Base-by-base conservation (phyloP, 2,329 filamentous ascomycete species). In the Nemania sp. region DNA sequence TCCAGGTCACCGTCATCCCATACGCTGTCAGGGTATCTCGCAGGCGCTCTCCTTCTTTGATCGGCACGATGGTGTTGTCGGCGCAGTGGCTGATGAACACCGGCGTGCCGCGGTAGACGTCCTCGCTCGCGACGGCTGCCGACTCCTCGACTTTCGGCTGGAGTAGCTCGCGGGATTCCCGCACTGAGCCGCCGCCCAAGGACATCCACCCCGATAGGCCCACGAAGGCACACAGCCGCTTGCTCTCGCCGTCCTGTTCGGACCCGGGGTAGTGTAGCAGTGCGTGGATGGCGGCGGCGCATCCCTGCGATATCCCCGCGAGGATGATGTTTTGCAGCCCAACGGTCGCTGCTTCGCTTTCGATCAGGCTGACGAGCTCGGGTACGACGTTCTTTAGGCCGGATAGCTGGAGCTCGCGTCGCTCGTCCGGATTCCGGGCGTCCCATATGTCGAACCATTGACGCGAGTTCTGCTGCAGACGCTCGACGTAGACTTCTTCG, bases 381-480 rank as follows among this genome's bases (percentile, higher is more conserved):
- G 56, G 43, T 0, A 78, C 72, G 56, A 73, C 76, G 6, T 79
- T 75, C 37, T 64, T 67, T 7, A 84, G 67, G 0, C 80, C 80
- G 0, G 69, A 64, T 1, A 68, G 65, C 65, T 82, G 79, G 2
- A 79, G 60, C 2, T 80, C 76, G 53, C 81, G 78, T 6, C 71
- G 67, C 20, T 77, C 69, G 1, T 72, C 53, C 7, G 79, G 77
- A 54, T 79, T 67, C 15, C 68, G 62, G 0, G 76, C 69, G 50
- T 78, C 77, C 72, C 74, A 80, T 18, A 82, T 75, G 63, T 84
- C 81, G 67, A 83, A 84, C 82, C 81, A 84, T 65, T 82, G 79
- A 9, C 75, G 72, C 49, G 65, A 57, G 7, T 68, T 62, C 13
- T 72, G 67, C 43, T 67, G 59, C 45, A 67, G 54, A 50, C 65